A percentile compares a stretch with the other conserved stretches of the same genome.
phyloP scores from a whole-genome alignment of 2,329 filamentous ascomycete genomes.

The Mycogone perniciosa region DNA sequence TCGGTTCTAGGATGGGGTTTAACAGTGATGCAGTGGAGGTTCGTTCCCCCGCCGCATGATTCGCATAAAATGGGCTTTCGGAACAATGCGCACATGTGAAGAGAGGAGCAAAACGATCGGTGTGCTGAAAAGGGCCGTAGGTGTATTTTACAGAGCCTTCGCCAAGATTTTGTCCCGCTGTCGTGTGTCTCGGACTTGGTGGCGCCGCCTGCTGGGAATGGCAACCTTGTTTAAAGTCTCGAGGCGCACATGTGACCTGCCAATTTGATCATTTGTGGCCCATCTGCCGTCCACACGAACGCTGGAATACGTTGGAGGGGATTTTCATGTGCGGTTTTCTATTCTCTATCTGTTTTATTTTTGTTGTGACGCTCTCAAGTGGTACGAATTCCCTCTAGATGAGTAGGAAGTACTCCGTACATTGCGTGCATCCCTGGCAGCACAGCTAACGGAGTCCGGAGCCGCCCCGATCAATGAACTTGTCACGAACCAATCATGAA shows the following conservation, averaged over 20 bases:
- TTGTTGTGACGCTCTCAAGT: neutral
- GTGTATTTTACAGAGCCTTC: neutral
- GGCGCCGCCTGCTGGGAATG: constrained; percentile 4
- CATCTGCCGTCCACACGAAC: neutral
- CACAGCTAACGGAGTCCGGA: neutral
- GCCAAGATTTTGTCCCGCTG: neutral
- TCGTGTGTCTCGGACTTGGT: constrained; percentile 10
- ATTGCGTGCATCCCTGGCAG: neutral
- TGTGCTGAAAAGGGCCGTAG: neutral
- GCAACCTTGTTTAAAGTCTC: neutral
- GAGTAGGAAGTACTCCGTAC: neutral
- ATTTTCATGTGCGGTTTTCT: neutral
- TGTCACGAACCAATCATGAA: no score
- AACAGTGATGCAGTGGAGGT: constrained; percentile 47
- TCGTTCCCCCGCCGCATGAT: constrained; percentile 52
- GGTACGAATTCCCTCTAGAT: neutral
- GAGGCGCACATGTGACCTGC: constrained; percentile 11
- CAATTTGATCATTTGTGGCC: constrained; percentile 3
- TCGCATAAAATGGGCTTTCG: constrained; percentile 17
- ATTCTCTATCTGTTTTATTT: neutral
- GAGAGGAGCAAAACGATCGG: neutral
- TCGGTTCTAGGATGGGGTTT: constrained; percentile 49
- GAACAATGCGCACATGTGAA: neutral
- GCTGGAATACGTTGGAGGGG: neutral
- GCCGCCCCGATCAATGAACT: neutral